Conservation (phyloP, 129 eudicot genomes). For the Erigeron canadensis region DNA sequence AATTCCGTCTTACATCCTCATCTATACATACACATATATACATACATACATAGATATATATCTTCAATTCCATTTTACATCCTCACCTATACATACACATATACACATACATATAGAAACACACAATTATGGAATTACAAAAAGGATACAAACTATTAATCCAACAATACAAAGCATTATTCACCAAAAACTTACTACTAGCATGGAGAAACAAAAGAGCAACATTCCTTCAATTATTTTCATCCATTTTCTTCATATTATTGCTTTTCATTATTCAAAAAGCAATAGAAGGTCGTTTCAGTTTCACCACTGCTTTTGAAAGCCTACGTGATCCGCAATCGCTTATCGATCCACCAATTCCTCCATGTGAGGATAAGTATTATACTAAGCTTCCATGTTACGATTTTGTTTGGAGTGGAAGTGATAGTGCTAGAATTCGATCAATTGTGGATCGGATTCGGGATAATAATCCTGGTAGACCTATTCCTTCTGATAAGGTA, state of each 20-base stretch:
- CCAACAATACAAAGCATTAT: slow-evolving; percentile 70
- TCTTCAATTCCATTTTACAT: no score
- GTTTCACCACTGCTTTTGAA: slow-evolving; percentile 40
- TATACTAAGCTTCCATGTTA: slow-evolving; percentile 61
- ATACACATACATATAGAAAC: no score
- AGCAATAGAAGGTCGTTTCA: slow-evolving; percentile 53
- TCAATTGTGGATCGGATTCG: slow-evolving; percentile 61
- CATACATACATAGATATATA: no score
- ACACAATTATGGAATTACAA: slow-evolving; percentile 50
- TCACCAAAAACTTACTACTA: slow-evolving; percentile 64
- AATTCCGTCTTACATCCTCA: no score
- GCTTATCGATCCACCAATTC: slow-evolving; percentile 52
- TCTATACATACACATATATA: no score
- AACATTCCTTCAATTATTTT: slow-evolving; percentile 58
- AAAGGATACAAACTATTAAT: slow-evolving; percentile 50
- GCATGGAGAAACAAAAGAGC: slow-evolving; percentile 73
- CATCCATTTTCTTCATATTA: slow-evolving; percentile 70
- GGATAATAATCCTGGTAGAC: slow-evolving; percentile 82
- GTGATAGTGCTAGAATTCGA: slow-evolving; percentile 35
- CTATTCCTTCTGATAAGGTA: slow-evolving; percentile 58
- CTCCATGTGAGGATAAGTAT: slow-evolving; percentile 74
- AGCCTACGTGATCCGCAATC: slow-evolving; percentile 47
- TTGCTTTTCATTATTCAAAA: slow-evolving; percentile 60
- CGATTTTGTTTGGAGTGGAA: slow-evolving; percentile 94
- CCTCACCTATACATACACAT: no score